phyloP scores from a whole-genome alignment of 768 basidiomycete genomes.

The Guyanaporus albipodus region DNA sequence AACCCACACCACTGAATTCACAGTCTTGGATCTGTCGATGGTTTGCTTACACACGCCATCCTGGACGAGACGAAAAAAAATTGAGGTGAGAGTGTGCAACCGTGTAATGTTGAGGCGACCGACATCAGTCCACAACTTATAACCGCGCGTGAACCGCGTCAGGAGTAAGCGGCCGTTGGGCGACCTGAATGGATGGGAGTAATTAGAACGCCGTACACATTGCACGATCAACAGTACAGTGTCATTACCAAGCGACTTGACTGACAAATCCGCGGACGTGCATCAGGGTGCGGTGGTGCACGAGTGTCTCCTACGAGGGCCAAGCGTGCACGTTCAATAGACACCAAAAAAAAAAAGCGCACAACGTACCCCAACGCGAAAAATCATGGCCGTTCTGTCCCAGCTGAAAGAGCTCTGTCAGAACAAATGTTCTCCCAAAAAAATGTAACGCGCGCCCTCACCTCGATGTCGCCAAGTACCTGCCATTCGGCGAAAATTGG shows the following conservation, averaged over 20 bases:
- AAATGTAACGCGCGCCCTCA: conserved; percentile 17
- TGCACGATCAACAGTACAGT: no score
- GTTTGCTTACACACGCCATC: conserved; percentile 48
- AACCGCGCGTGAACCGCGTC: conserved; percentile 43
- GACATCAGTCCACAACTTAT: conserved; percentile 54
- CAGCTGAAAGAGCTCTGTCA: no score
- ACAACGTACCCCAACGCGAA: conserved; percentile 40
- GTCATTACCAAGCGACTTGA: conserved; percentile 53
- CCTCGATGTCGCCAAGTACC: conserved; percentile 52
- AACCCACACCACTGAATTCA: conserved; percentile 49
- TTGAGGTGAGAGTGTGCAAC: not conserved
- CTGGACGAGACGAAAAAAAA: conserved; percentile 25
- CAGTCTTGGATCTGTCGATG: conserved; percentile 42
- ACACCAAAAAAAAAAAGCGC: not conserved
- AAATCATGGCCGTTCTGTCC: conserved; percentile 48
- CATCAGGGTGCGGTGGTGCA: conserved; percentile 42
- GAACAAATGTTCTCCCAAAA: no score
- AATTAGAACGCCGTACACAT: no score
- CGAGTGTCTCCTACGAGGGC: conserved; percentile 36
- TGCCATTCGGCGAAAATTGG: conserved; percentile 55
- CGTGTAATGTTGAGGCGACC: not conserved
- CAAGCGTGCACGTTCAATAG: not conserved
- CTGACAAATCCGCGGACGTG: conserved; percentile 50
- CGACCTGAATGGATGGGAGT: conserved; percentile 34
- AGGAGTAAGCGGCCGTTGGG: conserved; percentile 43